phyloP scores from a whole-genome alignment of 345 rosid species.

The Citrus sinensis region DVS_A1.0 CM039168.1:1114001-1114500 shows the following conservation, averaged over 20 bases:
- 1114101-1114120: too few species aligned
- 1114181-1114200: neutral
- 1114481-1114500: slow-evolving; percentile 55
- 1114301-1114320: neutral
- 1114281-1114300: slow-evolving; percentile 10
- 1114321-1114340: neutral
- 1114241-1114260: neutral
- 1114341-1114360: neutral
- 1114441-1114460: slow-evolving; percentile 93
- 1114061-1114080: neutral
- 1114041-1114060: neutral
- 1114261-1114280: neutral
- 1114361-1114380: neutral
- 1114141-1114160: neutral
- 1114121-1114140: neutral
- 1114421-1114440: slow-evolving; percentile 77
- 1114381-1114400: neutral
- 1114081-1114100: neutral
- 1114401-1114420: slow-evolving; percentile 75
- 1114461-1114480: slow-evolving; percentile 90
- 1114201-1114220: neutral
- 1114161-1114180: neutral
- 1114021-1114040: neutral
- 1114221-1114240: neutral
- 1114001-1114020: neutral